phyloP scores from a whole-genome alignment of 371 early-diverging fungal genomes.

The Rhizopus delemar region DNA sequence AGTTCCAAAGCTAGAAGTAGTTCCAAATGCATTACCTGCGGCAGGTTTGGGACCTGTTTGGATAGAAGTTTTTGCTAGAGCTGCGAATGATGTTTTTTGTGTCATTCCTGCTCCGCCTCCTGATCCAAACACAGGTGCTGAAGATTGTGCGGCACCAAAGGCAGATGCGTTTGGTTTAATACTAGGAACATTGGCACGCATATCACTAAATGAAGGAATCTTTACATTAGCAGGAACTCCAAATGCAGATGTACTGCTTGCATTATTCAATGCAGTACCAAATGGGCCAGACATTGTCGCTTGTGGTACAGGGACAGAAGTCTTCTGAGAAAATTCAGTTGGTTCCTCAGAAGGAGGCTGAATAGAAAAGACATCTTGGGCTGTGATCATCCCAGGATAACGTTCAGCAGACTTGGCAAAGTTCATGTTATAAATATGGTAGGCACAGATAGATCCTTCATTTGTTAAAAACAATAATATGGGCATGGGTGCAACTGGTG shows the following conservation, averaged over 20 bases:
- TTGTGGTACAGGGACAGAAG: constrained; percentile 1
- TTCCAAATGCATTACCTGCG: constrained; percentile 13
- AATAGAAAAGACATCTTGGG: constrained; percentile 4
- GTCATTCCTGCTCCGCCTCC: constrained; percentile 6
- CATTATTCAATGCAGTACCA: not conserved
- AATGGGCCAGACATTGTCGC: constrained; percentile 6
- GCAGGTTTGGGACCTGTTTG: not conserved
- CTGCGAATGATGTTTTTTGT: constrained; percentile 10
- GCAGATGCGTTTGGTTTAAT: constrained; percentile 9
- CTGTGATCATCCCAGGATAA: constrained; percentile 12
- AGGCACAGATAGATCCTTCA: constrained; percentile 44
- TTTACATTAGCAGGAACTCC: constrained; percentile 10
- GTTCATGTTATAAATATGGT: constrained; percentile 42
- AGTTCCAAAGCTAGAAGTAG: constrained; percentile 14
- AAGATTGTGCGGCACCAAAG: constrained; percentile 7
- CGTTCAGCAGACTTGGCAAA: constrained; percentile 21
- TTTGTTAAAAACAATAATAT: constrained; percentile 45
- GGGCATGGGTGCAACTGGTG: constrained; percentile 39
- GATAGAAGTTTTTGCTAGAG: not conserved
- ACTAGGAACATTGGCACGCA: not conserved
- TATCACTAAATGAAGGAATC: not conserved
- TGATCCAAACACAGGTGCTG: constrained; percentile 23
- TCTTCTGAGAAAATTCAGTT: constrained; percentile 1
- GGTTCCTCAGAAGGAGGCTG: constrained; percentile 1
- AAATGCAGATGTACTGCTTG: constrained; percentile 20